Conservation (phyloP, 345 rosid species). For the Populus alba region DNA sequence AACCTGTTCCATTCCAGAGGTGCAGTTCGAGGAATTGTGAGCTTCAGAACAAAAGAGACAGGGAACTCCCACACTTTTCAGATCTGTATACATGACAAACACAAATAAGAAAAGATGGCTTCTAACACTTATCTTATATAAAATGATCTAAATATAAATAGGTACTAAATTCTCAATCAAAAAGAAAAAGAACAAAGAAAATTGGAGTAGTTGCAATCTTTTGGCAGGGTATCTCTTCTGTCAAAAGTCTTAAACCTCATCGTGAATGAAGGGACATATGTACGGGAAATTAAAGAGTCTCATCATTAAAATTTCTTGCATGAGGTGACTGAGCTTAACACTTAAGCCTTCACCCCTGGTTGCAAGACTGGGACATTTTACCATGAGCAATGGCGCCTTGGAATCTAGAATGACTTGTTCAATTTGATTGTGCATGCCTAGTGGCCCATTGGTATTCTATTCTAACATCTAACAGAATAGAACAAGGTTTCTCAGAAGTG, state of each 20-base stretch:
- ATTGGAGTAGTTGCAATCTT: background rate
- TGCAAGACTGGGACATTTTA: background rate
- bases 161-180: background rate
- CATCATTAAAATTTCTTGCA: background rate
- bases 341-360: background rate
- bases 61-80: slow-evolving; percentile 76
- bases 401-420: background rate
- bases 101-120: background rate
- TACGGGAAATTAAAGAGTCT: too few relatives aligned
- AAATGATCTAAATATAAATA: background rate
- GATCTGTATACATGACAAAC: slow-evolving; percentile 45
- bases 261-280: background rate
- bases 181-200: background rate
- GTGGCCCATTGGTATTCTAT: background rate
- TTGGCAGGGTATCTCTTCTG: background rate
- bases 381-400: too few relatives aligned
- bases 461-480: background rate
- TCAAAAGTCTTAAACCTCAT: too few relatives aligned
- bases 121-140: background rate
- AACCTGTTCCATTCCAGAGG: slow-evolving; percentile 80
- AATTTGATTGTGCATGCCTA: background rate
- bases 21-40: slow-evolving; percentile 77
- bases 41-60: slow-evolving; percentile 56
- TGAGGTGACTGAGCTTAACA: background rate
- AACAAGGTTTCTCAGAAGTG: background rate